phyloP scores from a whole-genome alignment of 495 filamentous ascomycete genomes.

The Penicillium verhagenii region DNA sequence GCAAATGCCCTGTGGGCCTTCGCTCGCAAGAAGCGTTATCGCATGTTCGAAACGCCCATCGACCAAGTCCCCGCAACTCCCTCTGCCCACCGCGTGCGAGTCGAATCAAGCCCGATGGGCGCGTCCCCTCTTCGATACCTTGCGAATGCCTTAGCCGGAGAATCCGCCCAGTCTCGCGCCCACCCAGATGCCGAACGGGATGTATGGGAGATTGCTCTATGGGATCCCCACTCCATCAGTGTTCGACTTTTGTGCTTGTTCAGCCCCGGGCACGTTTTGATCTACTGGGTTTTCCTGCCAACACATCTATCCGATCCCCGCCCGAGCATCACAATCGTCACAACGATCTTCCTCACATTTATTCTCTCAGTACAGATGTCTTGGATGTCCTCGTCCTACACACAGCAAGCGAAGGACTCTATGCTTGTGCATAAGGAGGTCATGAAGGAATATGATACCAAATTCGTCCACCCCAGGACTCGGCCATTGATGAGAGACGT shows the following conservation, averaged over 20 bases:
- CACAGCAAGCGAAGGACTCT: conserved; percentile 81
- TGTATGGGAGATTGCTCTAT: conserved; percentile 92
- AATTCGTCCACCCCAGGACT: conserved; percentile 89
- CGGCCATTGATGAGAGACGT: conserved; percentile 81
- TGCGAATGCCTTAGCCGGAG: conserved; percentile 58
- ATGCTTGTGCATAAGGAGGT: conserved; percentile 86
- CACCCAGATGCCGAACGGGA: conserved; percentile 83
- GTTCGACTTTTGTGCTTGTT: conserved; percentile 85
- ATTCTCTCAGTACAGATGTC: conserved; percentile 77
- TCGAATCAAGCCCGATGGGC: conserved; percentile 79
- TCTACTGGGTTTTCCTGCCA: conserved; percentile 86
- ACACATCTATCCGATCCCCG: conserved; percentile 69
- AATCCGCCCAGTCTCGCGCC: conserved; percentile 68
- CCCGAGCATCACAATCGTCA: conserved; percentile 82
- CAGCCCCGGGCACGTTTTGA: conserved; percentile 84
- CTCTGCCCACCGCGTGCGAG: conserved; percentile 83
- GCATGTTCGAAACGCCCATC: conserved; percentile 84
- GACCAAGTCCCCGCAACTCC: conserved; percentile 74
- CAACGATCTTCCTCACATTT: conserved; percentile 65
- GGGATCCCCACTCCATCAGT: conserved; percentile 86
- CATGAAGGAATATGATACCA: conserved; percentile 91
- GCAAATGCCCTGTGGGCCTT: conserved; percentile 83
- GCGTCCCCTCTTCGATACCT: conserved; percentile 79
- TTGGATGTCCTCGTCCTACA: conserved; percentile 66
- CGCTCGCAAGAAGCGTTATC: conserved; percentile 77